Evolutionary conservation across 495 filamentous ascomycete genomes (phyloP).

Genomic region (Physcia stellaris): DNA sequence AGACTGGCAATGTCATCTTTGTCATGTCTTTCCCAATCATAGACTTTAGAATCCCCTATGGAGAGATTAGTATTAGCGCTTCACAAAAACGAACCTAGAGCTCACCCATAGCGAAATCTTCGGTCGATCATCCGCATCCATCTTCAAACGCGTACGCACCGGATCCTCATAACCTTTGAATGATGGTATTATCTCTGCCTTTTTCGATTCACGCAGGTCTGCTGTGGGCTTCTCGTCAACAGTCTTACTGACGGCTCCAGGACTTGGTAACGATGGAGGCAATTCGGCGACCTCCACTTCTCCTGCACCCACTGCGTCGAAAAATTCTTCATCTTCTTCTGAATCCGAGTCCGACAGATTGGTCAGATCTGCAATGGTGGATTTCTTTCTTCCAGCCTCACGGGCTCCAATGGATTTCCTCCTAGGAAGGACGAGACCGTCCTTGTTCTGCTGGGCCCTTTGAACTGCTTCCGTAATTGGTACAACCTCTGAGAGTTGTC

Average conservation of each 20-base stretch:
- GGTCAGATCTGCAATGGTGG: slow-evolving; percentile 44
- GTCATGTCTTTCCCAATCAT: slow-evolving; percentile 99
- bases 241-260: slow-evolving; percentile 26
- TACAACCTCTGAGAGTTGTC: slow-evolving; percentile 11
- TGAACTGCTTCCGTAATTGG: slow-evolving; percentile 5
- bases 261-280: slow-evolving; percentile 30
- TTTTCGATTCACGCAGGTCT: slow-evolving; percentile 34
- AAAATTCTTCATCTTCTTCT: slow-evolving; percentile 87
- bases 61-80: slow-evolving; percentile 16
- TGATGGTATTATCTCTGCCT: slow-evolving; percentile 51
- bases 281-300: slow-evolving; percentile 66
- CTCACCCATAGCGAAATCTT: slow-evolving; percentile 93
- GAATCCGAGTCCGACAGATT: slow-evolving; percentile 65
- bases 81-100: slow-evolving; percentile 2
- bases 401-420: slow-evolving; percentile 30
- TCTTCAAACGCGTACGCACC: slow-evolving; percentile 59
- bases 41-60: slow-evolving; percentile 88
- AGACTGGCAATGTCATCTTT: slow-evolving; percentile 96
- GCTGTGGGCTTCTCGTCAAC: slow-evolving; percentile 23
- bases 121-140: slow-evolving; percentile 85
- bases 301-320: slow-evolving; percentile 89
- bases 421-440: slow-evolving; percentile 16
- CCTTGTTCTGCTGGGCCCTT: slow-evolving; percentile 9
- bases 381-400: slow-evolving; percentile 34
- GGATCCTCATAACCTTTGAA: slow-evolving; percentile 88